Evolutionary conservation across 225 moss, liverwort and hornwort genomes (phyloP).

Genomic region (Anthoceros angustus): DNA sequence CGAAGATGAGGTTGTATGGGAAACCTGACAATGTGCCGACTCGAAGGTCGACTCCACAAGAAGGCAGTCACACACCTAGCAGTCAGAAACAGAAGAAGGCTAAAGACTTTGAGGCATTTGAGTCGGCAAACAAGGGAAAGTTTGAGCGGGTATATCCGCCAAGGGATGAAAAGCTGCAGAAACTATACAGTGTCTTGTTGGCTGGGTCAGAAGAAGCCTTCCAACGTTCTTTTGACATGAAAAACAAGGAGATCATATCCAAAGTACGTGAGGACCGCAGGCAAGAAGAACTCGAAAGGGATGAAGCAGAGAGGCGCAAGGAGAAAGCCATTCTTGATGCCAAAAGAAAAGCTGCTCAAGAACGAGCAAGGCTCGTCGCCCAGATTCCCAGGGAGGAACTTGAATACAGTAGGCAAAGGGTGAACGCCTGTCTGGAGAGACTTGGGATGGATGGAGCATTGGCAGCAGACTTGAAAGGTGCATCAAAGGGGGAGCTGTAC

Average conservation of each 20-base stretch:
- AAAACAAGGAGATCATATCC: conserved; percentile 64
- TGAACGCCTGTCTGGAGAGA: neutral
- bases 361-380: conserved; percentile 23
- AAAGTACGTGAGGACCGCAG: conserved; percentile 51
- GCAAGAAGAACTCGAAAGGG: conserved; percentile 46
- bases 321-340: conserved; percentile 23
- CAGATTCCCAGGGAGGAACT: conserved; percentile 5
- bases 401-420: neutral
- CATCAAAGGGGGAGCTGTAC: neutral
- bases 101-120: conserved; percentile 70
- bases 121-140: conserved; percentile 54
- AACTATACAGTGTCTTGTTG: conserved; percentile 50
- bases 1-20: conserved; percentile 51
- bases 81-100: conserved; percentile 29
- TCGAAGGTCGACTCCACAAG: conserved; percentile 18
- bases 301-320: conserved; percentile 27
- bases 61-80: neutral
- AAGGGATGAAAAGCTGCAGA: conserved; percentile 45
- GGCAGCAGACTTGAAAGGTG: neutral
- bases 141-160: conserved; percentile 69
- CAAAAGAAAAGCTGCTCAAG: conserved; percentile 31
- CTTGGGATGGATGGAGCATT: neutral
- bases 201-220: conserved; percentile 60
- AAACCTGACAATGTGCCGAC: neutral
- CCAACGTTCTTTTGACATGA: conserved; percentile 87